Base-by-base conservation (phyloP, 2,329 filamentous ascomycete genomes). In the Fusarium sp. region DNA sequence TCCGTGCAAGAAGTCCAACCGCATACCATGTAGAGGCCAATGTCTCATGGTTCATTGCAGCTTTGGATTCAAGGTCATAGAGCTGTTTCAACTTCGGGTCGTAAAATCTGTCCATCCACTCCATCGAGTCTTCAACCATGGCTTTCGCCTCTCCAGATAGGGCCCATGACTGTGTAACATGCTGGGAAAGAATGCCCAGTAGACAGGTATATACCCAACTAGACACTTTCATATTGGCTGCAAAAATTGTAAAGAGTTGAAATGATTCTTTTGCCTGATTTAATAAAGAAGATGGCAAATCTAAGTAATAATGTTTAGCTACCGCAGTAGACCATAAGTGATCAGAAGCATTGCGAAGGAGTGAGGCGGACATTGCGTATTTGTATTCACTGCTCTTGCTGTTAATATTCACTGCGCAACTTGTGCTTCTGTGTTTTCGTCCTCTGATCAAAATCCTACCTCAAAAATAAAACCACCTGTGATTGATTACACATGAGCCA, bases 11-110 rank as follows among this genome's bases (percentile, higher is more conserved):
- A 15, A 67, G 63, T 1, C 64, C 64, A 2, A 67, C 55, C 2
- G 63, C 64, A 14, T 67, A 67, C 64, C 64, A 67, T 5, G 64
- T 51, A 30, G 64, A 67, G 8, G 55, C 57, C 3, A 54, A 8
- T 12, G 64, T 67, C 16, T 67, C 63, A 12, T 67, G 64, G 38
- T 62, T 61, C 63, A 67, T 55, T 6, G 64, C 64, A 2, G 55
- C 57, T 1, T 57, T 56, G 0, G 63, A 54, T 11, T 67, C 22
- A 3, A 67, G 63, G 27, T 67, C 63, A 22, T 67, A 62, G 6
- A 67, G 32, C 8, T 67, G 63, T 42, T 49, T 22, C 11, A 66
- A 45, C 18, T 61, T 62, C 0, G 85, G 73, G 18, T 68, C 64
- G 22, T 67, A 67, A 30, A 56, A 67, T 7, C 8, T 66, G 32